Evolutionary conservation across 306 rosid species (phyloP).

Genomic region (Mimosa pudica): DNA sequence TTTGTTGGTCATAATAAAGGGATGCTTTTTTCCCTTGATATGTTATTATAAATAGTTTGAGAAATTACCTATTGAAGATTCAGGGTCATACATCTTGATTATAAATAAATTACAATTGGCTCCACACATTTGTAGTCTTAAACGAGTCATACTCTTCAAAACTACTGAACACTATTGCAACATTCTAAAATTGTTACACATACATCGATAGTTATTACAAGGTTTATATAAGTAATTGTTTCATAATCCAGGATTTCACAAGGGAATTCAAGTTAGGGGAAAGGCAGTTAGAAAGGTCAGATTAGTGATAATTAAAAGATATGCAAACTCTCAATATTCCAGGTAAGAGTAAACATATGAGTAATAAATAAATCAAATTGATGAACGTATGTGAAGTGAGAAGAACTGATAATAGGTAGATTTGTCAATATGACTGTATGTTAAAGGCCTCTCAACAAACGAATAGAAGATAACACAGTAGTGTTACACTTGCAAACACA

Average conservation of each 20-base stretch:
- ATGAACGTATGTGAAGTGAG: not conserved
- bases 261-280: not conserved
- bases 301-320: not conserved
- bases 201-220: not conserved
- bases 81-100: not conserved
- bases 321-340: not conserved
- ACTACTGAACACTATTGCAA: not conserved
- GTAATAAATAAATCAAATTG: not conserved
- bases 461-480: slow-evolving; percentile 1
- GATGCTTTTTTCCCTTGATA: not conserved
- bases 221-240: not conserved
- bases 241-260: not conserved
- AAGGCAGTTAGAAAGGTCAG: not conserved
- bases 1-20: slow-evolving; percentile 12
- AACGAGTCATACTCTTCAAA: not conserved
- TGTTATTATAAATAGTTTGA: not conserved
- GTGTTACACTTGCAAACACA: not conserved
- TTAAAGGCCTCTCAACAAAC: not conserved
- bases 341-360: not conserved
- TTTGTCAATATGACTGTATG: not conserved
- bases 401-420: not conserved
- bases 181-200: not conserved
- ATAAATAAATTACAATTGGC: not conserved
- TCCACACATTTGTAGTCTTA: too few relatives aligned
- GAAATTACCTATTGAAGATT: not conserved